Base-by-base conservation (phyloP, 1,284 basidiomycete species). In the Puccinia coronata region DNA sequence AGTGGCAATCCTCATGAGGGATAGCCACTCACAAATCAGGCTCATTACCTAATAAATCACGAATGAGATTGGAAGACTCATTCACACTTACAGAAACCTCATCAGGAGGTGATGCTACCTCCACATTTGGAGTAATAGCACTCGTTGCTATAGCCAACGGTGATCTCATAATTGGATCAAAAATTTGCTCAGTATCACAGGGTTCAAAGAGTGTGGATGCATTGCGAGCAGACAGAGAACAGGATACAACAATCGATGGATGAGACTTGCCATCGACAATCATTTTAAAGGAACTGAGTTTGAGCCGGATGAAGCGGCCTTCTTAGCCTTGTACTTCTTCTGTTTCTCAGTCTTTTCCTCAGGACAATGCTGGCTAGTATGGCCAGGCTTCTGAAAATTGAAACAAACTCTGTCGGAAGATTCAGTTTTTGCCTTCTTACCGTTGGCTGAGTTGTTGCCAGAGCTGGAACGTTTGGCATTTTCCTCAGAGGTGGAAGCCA, bases 241-340 rank as follows among this genome's bases (percentile, higher is more conserved):
- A 57, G 55, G 36, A 65, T 2, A 65, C 36, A 65, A 65, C 8
- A 11, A 39, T 65, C 39, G 61, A 31, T 41, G 53, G 23, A 0
- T n/a, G 73, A 75, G 55, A 55, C 59, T 43, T 1, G 9, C 4
- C 34, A 59, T 39, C 73, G 25, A 39, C 73, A 43, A 57, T 23
- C 14, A n/a, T 41, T 75, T 74, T 74, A 57, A 74, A 74, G 72
- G 20, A 36, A 36, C n/a, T 8, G 70, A 0, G 25, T 31, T n/a
- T 3, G 70, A 72, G 23, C 28, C 31, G 43, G 55, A 59, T 18
- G 36, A n/a, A 16, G 31, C 53, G 6, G 47, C 20, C 0, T 28
- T 23, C 34, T 75, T 61, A 2, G 39, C 23, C 0, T 59, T 39
- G 28, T 75, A 75, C 28, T 31, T 59, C 8, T 9, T 1, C 18